Evolutionary conservation across 2,329 filamentous ascomycete genomes (phyloP).

Genomic region (Pseudogymnoascus pannorum): DNA sequence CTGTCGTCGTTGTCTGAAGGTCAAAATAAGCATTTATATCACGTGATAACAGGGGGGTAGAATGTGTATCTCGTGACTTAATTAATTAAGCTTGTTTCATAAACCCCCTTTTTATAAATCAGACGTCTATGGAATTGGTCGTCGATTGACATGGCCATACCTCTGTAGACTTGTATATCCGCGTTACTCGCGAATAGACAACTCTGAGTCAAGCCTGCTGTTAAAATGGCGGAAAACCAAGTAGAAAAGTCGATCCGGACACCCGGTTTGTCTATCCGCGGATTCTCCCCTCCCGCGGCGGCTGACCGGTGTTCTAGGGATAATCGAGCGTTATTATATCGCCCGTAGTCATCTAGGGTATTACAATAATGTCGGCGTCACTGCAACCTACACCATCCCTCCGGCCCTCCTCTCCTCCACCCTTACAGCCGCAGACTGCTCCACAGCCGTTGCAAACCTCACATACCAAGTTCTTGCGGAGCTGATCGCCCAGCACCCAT

Average conservation of each 20-base stretch:
- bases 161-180: neutral
- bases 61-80: neutral
- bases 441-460: neutral
- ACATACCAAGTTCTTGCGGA: neutral
- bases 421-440: neutral
- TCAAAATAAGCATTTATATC: slow-evolving; percentile 4
- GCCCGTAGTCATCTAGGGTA: slow-evolving; percentile 2
- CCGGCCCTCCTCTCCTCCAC: neutral
- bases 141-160: neutral
- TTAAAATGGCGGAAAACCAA: neutral
- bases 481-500: neutral
- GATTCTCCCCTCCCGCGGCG: neutral
- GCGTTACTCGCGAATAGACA: neutral
- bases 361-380: neutral
- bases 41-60: neutral
- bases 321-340: slow-evolving; percentile 9
- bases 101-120: neutral
- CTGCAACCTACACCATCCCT: neutral
- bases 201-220: neutral
- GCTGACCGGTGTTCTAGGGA: neutral
- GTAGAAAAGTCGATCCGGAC: neutral
- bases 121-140: neutral
- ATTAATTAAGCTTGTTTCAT: neutral
- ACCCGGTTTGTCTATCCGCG: neutral
- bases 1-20: neutral